Evolutionary conservation across 1,284 basidiomycete genomes (phyloP).

Genomic region (Cystobasidium pallidum): DNA sequence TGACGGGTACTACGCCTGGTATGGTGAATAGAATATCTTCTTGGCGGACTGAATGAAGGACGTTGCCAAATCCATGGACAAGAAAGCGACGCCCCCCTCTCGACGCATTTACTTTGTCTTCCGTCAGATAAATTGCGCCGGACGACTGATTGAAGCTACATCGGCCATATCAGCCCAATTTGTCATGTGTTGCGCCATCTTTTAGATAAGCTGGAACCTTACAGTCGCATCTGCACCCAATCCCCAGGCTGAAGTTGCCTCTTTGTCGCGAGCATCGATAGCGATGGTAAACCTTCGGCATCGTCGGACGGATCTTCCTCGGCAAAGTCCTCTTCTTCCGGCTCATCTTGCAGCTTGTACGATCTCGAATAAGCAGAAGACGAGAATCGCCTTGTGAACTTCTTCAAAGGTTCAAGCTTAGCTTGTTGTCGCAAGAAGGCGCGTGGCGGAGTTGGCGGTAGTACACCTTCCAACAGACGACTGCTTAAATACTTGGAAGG

Average conservation of each 20-base stretch:
- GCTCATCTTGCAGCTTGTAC: slow-evolving; percentile 1
- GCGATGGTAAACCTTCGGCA: slow-evolving; percentile 12
- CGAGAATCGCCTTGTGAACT: slow-evolving; percentile 8
- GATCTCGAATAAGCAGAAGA: slow-evolving; percentile 12
- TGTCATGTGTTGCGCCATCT: no score
- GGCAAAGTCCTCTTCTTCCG: slow-evolving; percentile 1
- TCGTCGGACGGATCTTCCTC: slow-evolving; percentile 26
- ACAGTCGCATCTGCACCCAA: slow-evolving; percentile 38
- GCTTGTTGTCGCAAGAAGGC: slow-evolving; percentile 2
- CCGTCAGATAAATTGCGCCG: slow-evolving; percentile 24
- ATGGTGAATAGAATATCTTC: slow-evolving; percentile 38
- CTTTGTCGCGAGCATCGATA: neutral
- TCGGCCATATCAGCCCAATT: slow-evolving; percentile 1
- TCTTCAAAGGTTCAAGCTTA: slow-evolving; percentile 10
- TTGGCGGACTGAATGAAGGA: slow-evolving; percentile 16
- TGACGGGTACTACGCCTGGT: slow-evolving; percentile 15
- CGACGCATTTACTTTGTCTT: neutral
- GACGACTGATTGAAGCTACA: slow-evolving; percentile 31
- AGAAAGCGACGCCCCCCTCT: slow-evolving; percentile 25
- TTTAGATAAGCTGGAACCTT: neutral
- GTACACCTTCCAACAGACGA: slow-evolving; percentile 16
- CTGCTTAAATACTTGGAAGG: slow-evolving; percentile 19
- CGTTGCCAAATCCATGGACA: slow-evolving; percentile 28
- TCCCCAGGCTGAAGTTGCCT: slow-evolving; percentile 35
- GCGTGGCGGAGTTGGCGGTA: neutral